Base-by-base conservation (phyloP, 768 basidiomycete species). In the Rhodotorula toruloides region DNA sequence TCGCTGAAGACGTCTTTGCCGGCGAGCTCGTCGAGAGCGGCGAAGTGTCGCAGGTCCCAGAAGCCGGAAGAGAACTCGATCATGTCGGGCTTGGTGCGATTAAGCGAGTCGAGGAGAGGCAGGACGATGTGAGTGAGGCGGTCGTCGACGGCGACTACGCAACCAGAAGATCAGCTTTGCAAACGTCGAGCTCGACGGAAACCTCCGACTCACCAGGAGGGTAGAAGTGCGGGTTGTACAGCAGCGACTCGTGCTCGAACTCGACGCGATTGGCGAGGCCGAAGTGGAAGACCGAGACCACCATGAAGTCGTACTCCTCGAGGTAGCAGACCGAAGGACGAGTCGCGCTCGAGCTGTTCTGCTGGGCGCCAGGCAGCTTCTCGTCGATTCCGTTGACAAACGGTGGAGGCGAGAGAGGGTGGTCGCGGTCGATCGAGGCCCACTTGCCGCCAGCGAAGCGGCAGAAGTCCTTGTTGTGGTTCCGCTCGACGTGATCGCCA, bases 361-460 rank as follows among this genome's bases (percentile, higher is more conserved):
- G 42, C n/a, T 58, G 54, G 4, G 37, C 37, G 4, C 42, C 31
- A 3, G 31, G 29, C 7, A 60, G 37, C 61, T 67, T 67, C 58
- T 71, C 70, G 62, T 71, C 70, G 53, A 71, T 64, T 0, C 70
- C 70, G 52, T 71, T 71, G 52, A 58, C 58, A 59, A 71, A 71
- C 11, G 54, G 61, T 16, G 65, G 62, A 2, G 70, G 70, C 27
- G 70, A 71, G 46, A 71, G 65, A 13, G 61, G 54, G 47, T 71
- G 65, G 39, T 61, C 62, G 25, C 31, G 34, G 4, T 39, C 57
- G 58, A 71, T 71, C 43, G 65, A 36, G 9, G n/a, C 52, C 46
- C 60, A 71, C 39, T 56, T 42, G 31, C 70, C 70, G 44, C 70
- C 70, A 1, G 65, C 62, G 52, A 67, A 49, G 5, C 60, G 61